A percentile compares a stretch with the other conserved stretches of the same genome.
Conservation (phyloP, 148 eudicot species). For the Silene latifolia region DNA sequence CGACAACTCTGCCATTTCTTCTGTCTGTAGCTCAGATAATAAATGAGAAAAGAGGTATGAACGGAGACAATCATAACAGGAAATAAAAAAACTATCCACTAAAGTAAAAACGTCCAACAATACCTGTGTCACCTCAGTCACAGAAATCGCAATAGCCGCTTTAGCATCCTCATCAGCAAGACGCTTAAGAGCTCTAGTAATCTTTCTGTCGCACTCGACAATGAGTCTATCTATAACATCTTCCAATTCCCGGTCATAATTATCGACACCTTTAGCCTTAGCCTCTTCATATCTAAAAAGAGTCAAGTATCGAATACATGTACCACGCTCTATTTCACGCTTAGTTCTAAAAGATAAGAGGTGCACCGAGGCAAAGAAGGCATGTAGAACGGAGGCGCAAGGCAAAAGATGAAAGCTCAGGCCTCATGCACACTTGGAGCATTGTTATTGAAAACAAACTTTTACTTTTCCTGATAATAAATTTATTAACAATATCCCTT, state of each 20-base stretch:
- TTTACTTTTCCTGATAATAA: too few species aligned
- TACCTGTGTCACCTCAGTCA: conserved; percentile 90
- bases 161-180: conserved; percentile 95
- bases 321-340: background rate
- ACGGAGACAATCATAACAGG: background rate
- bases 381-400: background rate
- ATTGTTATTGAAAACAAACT: background rate
- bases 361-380: background rate
- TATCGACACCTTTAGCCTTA: conserved; percentile 67
- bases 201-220: conserved; percentile 91
- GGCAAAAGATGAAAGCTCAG: background rate
- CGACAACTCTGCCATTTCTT: conserved; percentile 69
- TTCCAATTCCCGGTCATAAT: conserved; percentile 87
- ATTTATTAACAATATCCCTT: background rate
- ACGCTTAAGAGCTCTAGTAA: conserved; percentile 87
- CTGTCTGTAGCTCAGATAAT: conserved; percentile 41
- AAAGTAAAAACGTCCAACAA: background rate
- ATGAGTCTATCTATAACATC: conserved; percentile 92
- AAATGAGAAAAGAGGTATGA: background rate
- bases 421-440: background rate
- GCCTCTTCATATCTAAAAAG: conserved; percentile 81
- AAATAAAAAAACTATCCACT: background rate
- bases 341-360: too few species aligned
- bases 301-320: conserved; percentile 34
- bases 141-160: conserved; percentile 95